Evolutionary conservation across 805 yeast species (phyloP).

Genomic region (Hanseniaspora vineae): DNA sequence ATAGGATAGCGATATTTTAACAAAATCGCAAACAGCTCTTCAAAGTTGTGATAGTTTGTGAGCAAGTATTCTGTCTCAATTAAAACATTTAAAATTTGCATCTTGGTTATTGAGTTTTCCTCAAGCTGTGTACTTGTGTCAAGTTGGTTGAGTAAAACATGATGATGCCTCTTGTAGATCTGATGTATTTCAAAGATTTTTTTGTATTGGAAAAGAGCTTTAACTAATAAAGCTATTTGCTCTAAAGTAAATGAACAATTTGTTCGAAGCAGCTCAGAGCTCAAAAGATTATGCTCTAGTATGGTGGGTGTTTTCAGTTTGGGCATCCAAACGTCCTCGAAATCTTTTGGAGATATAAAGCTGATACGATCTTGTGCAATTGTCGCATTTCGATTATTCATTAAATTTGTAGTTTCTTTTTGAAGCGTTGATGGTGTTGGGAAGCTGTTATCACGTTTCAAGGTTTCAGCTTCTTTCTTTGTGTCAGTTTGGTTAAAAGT

Average conservation of each 20-base stretch:
- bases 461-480: neutral
- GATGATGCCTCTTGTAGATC: conserved; percentile 5
- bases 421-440: neutral
- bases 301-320: conserved; percentile 10
- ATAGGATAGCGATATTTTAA: conserved; percentile 12
- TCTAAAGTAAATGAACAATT: conserved; percentile 8
- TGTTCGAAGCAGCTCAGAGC: conserved; percentile 4
- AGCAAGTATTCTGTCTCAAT: conserved; percentile 11
- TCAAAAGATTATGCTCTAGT: conserved; percentile 6
- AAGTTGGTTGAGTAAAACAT: neutral
- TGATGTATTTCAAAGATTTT: conserved; percentile 13
- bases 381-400: no score
- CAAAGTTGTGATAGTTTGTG: conserved; percentile 14
- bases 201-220: conserved; percentile 6
- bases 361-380: no score
- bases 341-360: no score
- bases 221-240: conserved; percentile 11
- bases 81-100: conserved; percentile 7
- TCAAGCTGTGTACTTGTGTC: conserved; percentile 1
- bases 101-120: neutral
- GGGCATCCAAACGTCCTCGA: conserved; percentile 8
- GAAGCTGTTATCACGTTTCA: neutral
- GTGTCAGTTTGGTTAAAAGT: neutral
- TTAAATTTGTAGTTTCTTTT: neutral
- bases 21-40: conserved; percentile 17